Evolutionary conservation across 2,329 filamentous ascomycete species (phyloP).

Genomic region (Chrysoporthe cubensis): DNA sequence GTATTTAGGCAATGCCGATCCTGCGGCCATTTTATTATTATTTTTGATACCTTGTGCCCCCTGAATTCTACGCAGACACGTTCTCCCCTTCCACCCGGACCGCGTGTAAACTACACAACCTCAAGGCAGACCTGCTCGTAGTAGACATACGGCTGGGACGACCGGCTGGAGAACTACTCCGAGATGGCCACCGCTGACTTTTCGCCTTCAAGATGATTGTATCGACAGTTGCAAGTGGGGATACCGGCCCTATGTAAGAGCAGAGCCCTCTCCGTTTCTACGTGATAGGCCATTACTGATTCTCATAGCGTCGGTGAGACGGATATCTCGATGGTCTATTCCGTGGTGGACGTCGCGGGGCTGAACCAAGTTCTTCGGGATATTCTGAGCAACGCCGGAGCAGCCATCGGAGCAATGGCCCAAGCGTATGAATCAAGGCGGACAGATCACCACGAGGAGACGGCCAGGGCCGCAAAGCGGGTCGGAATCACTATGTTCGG

Average conservation of each 20-base stretch:
- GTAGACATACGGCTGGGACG: no score
- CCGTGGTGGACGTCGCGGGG: constrained; percentile 72
- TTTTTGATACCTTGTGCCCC: no score
- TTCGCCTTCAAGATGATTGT: constrained; percentile 61
- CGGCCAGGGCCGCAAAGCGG: constrained; percentile 40
- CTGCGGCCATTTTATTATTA: no score
- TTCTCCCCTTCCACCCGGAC: no score
- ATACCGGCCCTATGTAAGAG: constrained; percentile 59
- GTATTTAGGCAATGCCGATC: neutral
- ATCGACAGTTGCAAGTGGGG: constrained; percentile 70
- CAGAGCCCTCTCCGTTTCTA: neutral
- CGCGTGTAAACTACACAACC: no score
- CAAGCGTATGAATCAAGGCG: constrained; percentile 41
- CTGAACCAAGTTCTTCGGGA: constrained; percentile 61
- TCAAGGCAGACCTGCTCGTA: no score
- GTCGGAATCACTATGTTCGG: constrained; percentile 76
- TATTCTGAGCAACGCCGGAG: constrained; percentile 66
- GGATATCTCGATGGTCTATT: constrained; percentile 73
- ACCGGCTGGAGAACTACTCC: no score
- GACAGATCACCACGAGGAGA: constrained; percentile 2
- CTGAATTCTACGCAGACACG: no score
- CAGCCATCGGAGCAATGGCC: constrained; percentile 63
- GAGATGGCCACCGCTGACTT: neutral
- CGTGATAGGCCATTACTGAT: neutral
- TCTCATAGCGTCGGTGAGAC: constrained; percentile 57